These are phyloP conservation scores for Physocladia obscura DNA, from an alignment of 192 early-diverging fungal species.

Conservation along the genomic window DNA sequence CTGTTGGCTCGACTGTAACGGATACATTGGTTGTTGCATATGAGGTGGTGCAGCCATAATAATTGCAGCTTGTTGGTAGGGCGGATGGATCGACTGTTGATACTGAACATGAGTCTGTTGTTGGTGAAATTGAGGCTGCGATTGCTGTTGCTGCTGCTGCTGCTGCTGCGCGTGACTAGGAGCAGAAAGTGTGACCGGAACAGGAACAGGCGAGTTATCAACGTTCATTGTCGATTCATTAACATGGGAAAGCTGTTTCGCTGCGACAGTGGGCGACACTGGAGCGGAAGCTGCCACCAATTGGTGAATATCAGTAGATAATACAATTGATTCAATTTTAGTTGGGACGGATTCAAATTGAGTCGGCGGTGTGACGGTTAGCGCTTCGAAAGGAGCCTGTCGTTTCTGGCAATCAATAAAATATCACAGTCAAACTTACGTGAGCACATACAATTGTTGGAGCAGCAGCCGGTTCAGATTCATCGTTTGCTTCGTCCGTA, in stretches of 20 bases:
- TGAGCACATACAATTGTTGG: not conserved
- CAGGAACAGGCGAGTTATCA: not conserved
- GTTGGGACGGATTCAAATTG: not conserved
- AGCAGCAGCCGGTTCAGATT: not conserved
- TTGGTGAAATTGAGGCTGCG: too few relatives aligned
- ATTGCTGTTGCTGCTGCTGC: constrained; percentile 1
- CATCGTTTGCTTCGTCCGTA: not conserved
- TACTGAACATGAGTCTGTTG: not conserved
- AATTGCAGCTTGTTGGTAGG: not conserved
- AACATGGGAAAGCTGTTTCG: not conserved
- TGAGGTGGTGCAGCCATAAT: not conserved
- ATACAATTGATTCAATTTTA: not conserved
- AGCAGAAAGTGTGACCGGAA: not conserved
- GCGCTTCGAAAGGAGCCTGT: too few relatives aligned
- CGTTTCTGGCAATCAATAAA: too few relatives aligned
- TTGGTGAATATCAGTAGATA: not conserved
- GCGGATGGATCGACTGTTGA: not conserved
- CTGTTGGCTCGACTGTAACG: too few relatives aligned
- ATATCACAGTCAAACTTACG: not conserved
- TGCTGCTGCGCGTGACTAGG: not conserved
- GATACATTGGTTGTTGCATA: not conserved
- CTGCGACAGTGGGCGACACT: constrained; percentile 12
- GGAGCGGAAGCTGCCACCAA: constrained; percentile 9
- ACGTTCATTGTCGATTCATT: not conserved
- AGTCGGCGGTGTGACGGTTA: not conserved